Evolutionary conservation across 202 grass and related monocot species (phyloP), one percentile per base, ranked within the genome.

Genomic region (Hordeum pubiflorum): DNA sequence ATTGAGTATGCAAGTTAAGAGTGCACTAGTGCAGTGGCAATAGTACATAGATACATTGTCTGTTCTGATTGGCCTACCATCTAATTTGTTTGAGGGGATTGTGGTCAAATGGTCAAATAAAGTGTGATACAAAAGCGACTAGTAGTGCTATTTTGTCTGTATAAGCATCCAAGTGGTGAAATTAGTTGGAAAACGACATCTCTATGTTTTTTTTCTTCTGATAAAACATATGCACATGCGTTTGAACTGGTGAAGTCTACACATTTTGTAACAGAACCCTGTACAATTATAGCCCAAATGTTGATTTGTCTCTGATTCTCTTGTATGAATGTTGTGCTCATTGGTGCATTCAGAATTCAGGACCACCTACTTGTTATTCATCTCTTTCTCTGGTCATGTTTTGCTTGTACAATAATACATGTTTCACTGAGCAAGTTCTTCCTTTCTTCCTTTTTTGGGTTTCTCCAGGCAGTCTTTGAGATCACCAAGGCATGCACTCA

Each of bases 381-480:
- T 74, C 13, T 52, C 59, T 84, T 54, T 60, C 27, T 43, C 50
- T 63, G 12, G 33, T 40, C 11, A 13, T 11, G 11, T 63, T 46
- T 78, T 67, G 59, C 48, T 41, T 74, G 9, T 58, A 15, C 61
- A 32, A 34, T 59, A 18, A n/a, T 78, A 70, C 32, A 72, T 58
- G 8, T 78, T 60, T 78, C 40, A 73, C 70, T 74, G 38, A 85
- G 48, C 52, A 79, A 63, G 6, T 64, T 23, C 44, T 76, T 68
- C 46, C 46, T 50, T 17, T 48, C 44, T 48, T 58, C 69, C 52
- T 86, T 36, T 80, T 88, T 69, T 55, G 59, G 66, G 60, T 87
- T 63, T 86, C 70, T 75, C 59, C 81, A 98, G 95, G 95, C 92
- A 4, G 82, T 98, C 63, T 83, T 69, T 88, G 95, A 98, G 85